A percentile compares a stretch with the other conserved stretches of the same genome.
These are phyloP conservation scores for Pelargonium fulgidum DNA, from an alignment of 441 rosid species.

Conservation along the genomic window DNA sequence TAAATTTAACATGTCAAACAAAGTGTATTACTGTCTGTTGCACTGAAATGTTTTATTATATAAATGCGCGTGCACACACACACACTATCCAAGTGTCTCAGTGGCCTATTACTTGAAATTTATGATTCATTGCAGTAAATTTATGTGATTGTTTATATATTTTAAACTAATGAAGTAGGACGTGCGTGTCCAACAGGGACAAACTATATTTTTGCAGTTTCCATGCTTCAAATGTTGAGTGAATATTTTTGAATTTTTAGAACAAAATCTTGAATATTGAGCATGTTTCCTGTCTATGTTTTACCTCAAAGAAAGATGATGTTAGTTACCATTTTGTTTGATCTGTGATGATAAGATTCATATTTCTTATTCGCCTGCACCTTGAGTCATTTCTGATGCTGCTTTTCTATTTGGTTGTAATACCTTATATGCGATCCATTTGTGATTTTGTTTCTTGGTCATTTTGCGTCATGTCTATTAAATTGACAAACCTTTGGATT, in stretches of 20 bases:
- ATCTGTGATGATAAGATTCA: neutral
- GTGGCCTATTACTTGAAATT: neutral
- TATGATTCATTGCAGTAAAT: neutral
- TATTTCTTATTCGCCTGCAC: neutral
- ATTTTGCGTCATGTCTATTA: conserved; percentile 13
- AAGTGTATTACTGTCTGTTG: neutral
- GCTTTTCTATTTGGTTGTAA: conserved; percentile 8
- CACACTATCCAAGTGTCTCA: neutral
- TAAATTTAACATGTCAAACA: neutral
- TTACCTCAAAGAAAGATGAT: neutral
- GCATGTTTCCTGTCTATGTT: neutral
- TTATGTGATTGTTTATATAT: neutral
- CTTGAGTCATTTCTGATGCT: conserved; percentile 4
- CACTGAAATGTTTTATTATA: neutral
- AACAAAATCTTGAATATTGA: neutral
- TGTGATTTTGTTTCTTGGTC: conserved; percentile 9
- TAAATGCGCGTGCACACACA: neutral
- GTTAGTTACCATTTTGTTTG: neutral
- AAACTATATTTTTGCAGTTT: neutral
- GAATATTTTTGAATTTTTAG: neutral
- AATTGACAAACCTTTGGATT: conserved; percentile 28
- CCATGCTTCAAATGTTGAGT: neutral
- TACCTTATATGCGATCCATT: neutral
- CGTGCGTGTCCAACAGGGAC: neutral
- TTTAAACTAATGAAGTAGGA: neutral